These are phyloP conservation scores for Cucumis melo DNA, from an alignment of 306 rosid species.

Conservation along the genomic window DNA sequence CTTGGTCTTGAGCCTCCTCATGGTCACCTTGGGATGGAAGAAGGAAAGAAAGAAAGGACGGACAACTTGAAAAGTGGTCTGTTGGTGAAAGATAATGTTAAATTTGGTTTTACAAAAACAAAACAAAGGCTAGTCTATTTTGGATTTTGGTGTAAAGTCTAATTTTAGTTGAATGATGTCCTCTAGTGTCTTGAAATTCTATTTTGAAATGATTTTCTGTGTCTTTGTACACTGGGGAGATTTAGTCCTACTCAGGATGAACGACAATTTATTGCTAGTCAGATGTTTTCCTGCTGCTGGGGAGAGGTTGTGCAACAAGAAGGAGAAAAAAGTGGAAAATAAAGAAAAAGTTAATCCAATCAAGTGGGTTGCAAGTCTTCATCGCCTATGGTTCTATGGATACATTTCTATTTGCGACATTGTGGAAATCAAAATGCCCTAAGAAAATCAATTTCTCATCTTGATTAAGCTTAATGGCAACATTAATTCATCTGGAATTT, in stretches of 20 bases:
- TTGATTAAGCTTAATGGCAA: too few species aligned
- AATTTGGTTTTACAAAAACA: not conserved
- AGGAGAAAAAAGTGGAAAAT: not conserved
- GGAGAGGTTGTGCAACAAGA: not conserved
- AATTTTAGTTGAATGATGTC: not conserved
- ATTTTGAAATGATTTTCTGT: not conserved
- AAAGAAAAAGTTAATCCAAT: not conserved
- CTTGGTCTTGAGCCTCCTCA: not conserved
- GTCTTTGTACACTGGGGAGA: not conserved
- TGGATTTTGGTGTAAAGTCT: not conserved
- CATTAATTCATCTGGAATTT: too few species aligned
- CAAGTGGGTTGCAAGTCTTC: not conserved
- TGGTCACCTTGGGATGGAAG: not conserved
- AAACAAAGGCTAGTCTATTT: not conserved
- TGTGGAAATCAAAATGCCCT: not conserved
- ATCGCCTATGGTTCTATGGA: too few species aligned
- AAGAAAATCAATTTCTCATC: too few species aligned
- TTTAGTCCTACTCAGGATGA: not conserved
- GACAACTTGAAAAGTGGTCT: not conserved
- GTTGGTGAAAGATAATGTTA: not conserved
- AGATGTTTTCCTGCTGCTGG: not conserved
- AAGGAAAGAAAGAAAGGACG: not conserved
- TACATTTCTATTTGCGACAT: too few species aligned
- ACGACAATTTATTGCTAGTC: not conserved
- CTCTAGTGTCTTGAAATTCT: not conserved